Base-by-base conservation (phyloP, 345 rosid species). In the Salix udensis region DNA sequence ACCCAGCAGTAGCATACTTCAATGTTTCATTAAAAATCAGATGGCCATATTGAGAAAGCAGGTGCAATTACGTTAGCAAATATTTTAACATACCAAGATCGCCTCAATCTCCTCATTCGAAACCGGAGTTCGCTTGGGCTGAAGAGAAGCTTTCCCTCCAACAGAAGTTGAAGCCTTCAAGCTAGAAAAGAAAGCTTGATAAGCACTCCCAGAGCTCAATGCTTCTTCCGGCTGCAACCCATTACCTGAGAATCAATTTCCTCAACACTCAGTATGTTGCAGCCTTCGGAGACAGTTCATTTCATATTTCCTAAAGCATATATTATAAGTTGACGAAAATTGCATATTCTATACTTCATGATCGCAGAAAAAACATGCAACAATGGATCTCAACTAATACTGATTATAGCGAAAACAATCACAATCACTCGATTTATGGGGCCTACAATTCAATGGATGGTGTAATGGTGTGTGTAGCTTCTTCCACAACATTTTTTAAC, bases 121-220 rank as follows among this genome's bases (percentile, higher is more conserved):
- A 19, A 93, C 71, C 2, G 96, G 92, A 0, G 89, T 88, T 75
- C 98, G 89, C 75, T 89, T 91, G 16, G 94, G 98, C 88, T 90
- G 97, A 64, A 90, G 82, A 60, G 97, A 92, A 65, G 98, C 98
- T 83, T 91, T 90, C 62, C 98, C 97, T 75, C 96, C 92, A 2
- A 82, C 70, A 72, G 89, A 72, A 67, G 66, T 40, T 24, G 88
- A 79, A 58, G 48, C 82, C 70, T 85, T 88, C 68, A 88, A 81
- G 75, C 83, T 86, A 9, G 91, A 86, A 84, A 94, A 88, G 83
- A 88, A 88, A 34, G 85, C 66, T 6, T 80, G 60, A 71, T 88
- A 89, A n/a, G 79, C 84, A 81, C 84, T 84, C 78, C 62, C 87
- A n/a, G 80, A 50, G 64, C 79, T 64, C 52, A 84, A 74, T 42